A percentile compares a stretch with the other conserved stretches of the same genome.
phyloP scores from a whole-genome alignment of 768 basidiomycete species.

The Calocybe gangraenosa region DNA sequence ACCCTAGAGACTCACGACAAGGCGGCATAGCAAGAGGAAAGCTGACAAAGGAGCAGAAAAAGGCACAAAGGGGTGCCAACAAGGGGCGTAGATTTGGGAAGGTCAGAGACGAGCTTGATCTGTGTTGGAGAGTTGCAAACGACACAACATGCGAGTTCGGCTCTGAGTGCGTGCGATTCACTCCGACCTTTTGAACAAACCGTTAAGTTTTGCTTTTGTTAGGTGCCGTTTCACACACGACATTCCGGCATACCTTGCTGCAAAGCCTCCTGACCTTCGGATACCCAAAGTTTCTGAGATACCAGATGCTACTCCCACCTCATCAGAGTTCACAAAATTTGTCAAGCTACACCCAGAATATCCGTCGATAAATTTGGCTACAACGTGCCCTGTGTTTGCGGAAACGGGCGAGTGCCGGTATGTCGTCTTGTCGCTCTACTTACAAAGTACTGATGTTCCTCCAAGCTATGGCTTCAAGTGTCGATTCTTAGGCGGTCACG shows the following conservation, averaged over 20 bases:
- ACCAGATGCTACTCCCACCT: slow-evolving; percentile 47
- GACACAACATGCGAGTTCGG: slow-evolving; percentile 71
- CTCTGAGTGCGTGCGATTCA: slow-evolving; percentile 41
- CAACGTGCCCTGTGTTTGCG: slow-evolving; percentile 62
- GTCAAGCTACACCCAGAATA: slow-evolving; percentile 24
- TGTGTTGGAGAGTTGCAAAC: slow-evolving; percentile 79
- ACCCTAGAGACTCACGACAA: slow-evolving; percentile 17
- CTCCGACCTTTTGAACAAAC: background rate
- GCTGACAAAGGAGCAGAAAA: slow-evolving; percentile 62
- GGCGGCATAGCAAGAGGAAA: slow-evolving; percentile 27
- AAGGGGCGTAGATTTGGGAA: slow-evolving; percentile 78
- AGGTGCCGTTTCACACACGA: slow-evolving; percentile 85
- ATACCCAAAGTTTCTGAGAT: slow-evolving; percentile 47
- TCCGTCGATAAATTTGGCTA: slow-evolving; percentile 41
- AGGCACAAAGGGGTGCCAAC: slow-evolving; percentile 76
- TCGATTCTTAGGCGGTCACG: slow-evolving; percentile 82
- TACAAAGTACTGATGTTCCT: background rate
- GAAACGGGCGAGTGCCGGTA: slow-evolving; percentile 71
- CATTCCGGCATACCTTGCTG: slow-evolving; percentile 66
- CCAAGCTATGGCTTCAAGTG: slow-evolving; percentile 82
- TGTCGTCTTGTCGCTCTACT: slow-evolving; percentile 2
- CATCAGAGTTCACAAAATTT: slow-evolving; percentile 25
- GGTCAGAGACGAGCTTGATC: slow-evolving; percentile 71
- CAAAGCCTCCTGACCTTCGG: slow-evolving; percentile 70
- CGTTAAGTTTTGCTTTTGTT: background rate